phyloP scores from a whole-genome alignment of 2,329 filamentous ascomycete species.

The Didymella segeticola region DNA sequence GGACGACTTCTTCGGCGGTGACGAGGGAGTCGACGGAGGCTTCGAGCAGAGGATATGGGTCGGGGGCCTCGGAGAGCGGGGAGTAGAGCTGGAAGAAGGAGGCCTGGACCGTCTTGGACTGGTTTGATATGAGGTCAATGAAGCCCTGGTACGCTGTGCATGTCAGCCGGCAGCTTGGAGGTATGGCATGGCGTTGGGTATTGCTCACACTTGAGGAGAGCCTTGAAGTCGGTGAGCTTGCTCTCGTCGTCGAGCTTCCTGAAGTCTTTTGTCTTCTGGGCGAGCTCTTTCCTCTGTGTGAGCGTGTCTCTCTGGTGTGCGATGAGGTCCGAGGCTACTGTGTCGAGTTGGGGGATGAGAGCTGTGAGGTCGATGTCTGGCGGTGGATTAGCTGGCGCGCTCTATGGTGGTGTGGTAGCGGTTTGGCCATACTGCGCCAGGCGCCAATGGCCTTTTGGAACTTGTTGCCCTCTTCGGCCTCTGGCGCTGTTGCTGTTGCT shows the following conservation, averaged over 20 bases:
- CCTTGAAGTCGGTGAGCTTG: conserved; percentile 89
- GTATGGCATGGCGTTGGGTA: conserved; percentile 4
- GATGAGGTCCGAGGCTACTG: conserved; percentile 93
- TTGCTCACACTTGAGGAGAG: conserved; percentile 76
- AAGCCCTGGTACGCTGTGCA: conserved; percentile 88
- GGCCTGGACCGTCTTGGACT: conserved; percentile 92
- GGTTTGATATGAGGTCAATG: conserved; percentile 94
- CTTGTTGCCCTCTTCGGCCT: conserved; percentile 72
- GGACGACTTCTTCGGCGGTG: conserved; percentile 88
- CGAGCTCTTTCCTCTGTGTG: conserved; percentile 92
- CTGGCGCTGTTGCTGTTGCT: too few relatives aligned
- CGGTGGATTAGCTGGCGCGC: conserved; percentile 30
- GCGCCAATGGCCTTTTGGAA: conserved; percentile 95
- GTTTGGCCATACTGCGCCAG: conserved; percentile 81
- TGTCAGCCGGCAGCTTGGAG: conserved; percentile 18
- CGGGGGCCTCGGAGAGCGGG: conserved; percentile 90
- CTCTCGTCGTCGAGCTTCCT: conserved; percentile 87
- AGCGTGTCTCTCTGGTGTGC: conserved; percentile 93
- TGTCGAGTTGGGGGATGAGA: conserved; percentile 85
- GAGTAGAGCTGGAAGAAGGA: conserved; percentile 94
- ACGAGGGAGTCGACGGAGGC: conserved; percentile 95
- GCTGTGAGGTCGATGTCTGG: conserved; percentile 85
- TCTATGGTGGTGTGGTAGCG: background rate
- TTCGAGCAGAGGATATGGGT: conserved; percentile 95
- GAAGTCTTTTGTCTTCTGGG: conserved; percentile 99